Evolutionary conservation across 495 filamentous ascomycete species (phyloP).

Genomic region (Xylaria castorea): DNA sequence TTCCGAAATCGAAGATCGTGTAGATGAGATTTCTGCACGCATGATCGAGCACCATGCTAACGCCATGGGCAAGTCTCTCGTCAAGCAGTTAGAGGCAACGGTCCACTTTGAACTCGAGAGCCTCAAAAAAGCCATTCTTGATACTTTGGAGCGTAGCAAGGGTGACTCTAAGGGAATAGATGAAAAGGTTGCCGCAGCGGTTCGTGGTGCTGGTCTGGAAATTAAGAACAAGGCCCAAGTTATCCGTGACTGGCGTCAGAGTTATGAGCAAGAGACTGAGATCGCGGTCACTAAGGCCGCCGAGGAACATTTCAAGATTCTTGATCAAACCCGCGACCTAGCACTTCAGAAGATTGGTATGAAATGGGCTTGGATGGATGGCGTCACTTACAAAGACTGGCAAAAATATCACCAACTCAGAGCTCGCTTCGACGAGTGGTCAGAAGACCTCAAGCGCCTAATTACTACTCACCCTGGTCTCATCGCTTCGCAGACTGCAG

Average conservation of each 20-base stretch:
- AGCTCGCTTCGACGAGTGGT: slow-evolving; percentile 83
- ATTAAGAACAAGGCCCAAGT: slow-evolving; percentile 84
- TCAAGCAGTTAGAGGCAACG: slow-evolving; percentile 71
- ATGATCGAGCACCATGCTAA: slow-evolving; percentile 59
- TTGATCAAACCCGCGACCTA: slow-evolving; percentile 84
- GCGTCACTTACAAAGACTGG: slow-evolving; percentile 96
- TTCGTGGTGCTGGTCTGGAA: slow-evolving; percentile 73
- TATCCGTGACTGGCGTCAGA: slow-evolving; percentile 77
- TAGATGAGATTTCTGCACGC: slow-evolving; percentile 66
- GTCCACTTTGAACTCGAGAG: slow-evolving; percentile 64
- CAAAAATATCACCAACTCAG: slow-evolving; percentile 86
- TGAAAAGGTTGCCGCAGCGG: slow-evolving; percentile 67
- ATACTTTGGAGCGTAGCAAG: slow-evolving; percentile 58
- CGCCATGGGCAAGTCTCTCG: slow-evolving; percentile 66
- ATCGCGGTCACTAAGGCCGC: slow-evolving; percentile 74
- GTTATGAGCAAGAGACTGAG: slow-evolving; percentile 73
- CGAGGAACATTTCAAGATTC: slow-evolving; percentile 79
- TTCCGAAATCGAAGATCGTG: slow-evolving; percentile 76
- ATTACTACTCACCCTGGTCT: slow-evolving; percentile 76
- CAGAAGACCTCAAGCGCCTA: slow-evolving; percentile 74
- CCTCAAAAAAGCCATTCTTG: slow-evolving; percentile 72
- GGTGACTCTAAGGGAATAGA: slow-evolving; percentile 61
- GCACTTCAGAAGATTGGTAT: slow-evolving; percentile 95
- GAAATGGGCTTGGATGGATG: slow-evolving; percentile 97
- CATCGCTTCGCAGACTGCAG: slow-evolving; percentile 69